A percentile compares a stretch with the other conserved stretches of the same genome.
Conservation (phyloP, 2,329 filamentous ascomycete genomes). For the Bimuria novae-zelandiae region DNA sequence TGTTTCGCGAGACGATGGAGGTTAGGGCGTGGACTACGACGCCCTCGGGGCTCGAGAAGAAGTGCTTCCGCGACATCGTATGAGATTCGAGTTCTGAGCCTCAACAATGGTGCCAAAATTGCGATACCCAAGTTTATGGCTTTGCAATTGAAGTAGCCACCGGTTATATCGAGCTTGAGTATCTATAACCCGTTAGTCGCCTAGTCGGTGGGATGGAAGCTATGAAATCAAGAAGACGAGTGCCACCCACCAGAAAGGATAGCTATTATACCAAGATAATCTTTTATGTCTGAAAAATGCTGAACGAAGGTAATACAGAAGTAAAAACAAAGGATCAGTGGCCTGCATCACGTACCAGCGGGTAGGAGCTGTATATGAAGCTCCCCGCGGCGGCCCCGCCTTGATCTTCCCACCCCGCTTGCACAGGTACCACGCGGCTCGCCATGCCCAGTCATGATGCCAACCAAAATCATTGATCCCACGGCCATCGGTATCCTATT, state of each 20-base stretch:
- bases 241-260: not conserved
- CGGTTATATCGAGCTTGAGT: conserved; percentile 8
- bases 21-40: conserved; percentile 56
- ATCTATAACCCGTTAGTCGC: conserved; percentile 3
- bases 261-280: not conserved
- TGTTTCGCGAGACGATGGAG: conserved; percentile 53
- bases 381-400: conserved; percentile 31
- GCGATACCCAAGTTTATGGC: not conserved
- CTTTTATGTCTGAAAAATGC: not conserved
- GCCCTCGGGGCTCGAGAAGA: conserved; percentile 57
- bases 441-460: too few species aligned
- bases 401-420: conserved; percentile 20
- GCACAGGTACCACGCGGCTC: not conserved
- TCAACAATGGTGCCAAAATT: not conserved
- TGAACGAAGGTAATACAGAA: not conserved
- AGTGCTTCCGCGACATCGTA: conserved; percentile 60
- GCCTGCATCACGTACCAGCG: conserved; percentile 11
- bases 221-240: not conserved
- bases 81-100: not conserved
- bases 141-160: not conserved
- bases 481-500: not conserved
- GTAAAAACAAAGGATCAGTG: conserved; percentile 2
- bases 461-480: not conserved
- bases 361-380: conserved; percentile 26
- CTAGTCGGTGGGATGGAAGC: not conserved